Evolutionary conservation across 2,329 filamentous ascomycete genomes (phyloP).

Genomic region (Claviceps cyperi): DNA sequence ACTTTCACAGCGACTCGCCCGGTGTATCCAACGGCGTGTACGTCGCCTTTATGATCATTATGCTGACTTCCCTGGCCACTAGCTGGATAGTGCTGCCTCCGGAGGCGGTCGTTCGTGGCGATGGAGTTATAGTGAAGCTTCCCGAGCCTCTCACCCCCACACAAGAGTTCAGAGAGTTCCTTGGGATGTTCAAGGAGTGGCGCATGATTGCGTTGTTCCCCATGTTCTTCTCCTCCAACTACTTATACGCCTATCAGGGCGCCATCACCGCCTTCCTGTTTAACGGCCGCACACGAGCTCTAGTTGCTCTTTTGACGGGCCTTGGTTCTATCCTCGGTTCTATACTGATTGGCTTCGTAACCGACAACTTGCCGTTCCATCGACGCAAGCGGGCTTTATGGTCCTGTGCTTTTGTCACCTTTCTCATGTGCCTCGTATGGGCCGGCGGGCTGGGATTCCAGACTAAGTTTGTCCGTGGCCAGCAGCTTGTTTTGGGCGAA

Average conservation of each 20-base stretch:
- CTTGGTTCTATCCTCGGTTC: conserved; percentile 58
- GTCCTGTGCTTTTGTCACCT: conserved; percentile 42
- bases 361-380: conserved; percentile 41
- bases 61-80: conserved; percentile 7
- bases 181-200: conserved; percentile 10
- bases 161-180: conserved; percentile 7
- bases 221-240: conserved; percentile 72
- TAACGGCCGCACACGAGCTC: conserved; percentile 57
- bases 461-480: conserved; percentile 27
- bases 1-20: conserved; percentile 2
- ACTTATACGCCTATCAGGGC: conserved; percentile 75
- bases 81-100: conserved; percentile 8
- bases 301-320: conserved; percentile 61
- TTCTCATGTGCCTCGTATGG: conserved; percentile 52
- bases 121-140: conserved; percentile 4
- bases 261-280: conserved; percentile 56
- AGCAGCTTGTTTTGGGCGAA: conserved; percentile 7
- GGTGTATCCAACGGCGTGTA: conserved; percentile 4
- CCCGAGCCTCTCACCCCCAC: conserved; percentile 5
- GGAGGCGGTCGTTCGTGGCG: conserved; percentile 6
- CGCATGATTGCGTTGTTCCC: conserved; percentile 57
- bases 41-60: conserved; percentile 5
- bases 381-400: conserved; percentile 46
- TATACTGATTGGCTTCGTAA: conserved; percentile 46
- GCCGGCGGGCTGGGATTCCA: conserved; percentile 59